Base-by-base conservation (phyloP, 2,329 filamentous ascomycete genomes). In the Dothideomycetes sp. region DNA sequence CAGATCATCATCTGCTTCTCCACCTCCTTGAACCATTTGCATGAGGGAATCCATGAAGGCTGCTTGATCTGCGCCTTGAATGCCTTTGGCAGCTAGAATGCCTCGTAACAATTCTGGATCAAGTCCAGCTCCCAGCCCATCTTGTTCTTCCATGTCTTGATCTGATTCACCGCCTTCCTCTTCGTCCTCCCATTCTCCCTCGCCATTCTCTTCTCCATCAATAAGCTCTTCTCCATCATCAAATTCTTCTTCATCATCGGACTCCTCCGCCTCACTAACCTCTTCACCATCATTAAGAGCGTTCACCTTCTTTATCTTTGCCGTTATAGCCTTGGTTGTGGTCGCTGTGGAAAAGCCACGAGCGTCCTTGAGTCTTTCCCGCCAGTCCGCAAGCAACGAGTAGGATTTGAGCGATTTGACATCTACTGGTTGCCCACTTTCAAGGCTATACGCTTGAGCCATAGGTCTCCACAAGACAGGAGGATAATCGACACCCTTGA, bases 341-440 rank as follows among this genome's bases (percentile, higher is more conserved):
- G 35, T 16, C 9, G 30, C 30, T 27, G 35, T 27, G 4, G 31
- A 9, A 12, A 42, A 19, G 3, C 46, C 49, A 18, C 49, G 47
- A 36, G 47, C 52, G 19, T 56, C 47, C 22, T 48, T 49, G 37
- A 63, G 59, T 19, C 57, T 56, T 38, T 61, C 53, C 42, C 58
- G 57, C 66, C 66, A 70, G 42, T 70, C 59, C 29, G 59, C 58
- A 18, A 70, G 44, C 11, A 70, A 47, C 4, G 66, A 58, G 40
- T 59, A 64, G 9, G 58, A 36, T 36, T 54, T 45, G 1, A 49
- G 48, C 11, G 55, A 19, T 11, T 19, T 38, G 10, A 39, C 30
- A 17, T 42, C 33, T n/a, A 29, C 14, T 3, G 41, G 33, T 10
- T 24, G 18, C 8, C 35, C 48, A 47, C 36, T 45, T 47, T 49